Evolutionary conservation across 1,284 basidiomycete genomes (phyloP), one percentile per base, ranked within the genome.

Genomic region (Papiliotrema nemorosa): DNA sequence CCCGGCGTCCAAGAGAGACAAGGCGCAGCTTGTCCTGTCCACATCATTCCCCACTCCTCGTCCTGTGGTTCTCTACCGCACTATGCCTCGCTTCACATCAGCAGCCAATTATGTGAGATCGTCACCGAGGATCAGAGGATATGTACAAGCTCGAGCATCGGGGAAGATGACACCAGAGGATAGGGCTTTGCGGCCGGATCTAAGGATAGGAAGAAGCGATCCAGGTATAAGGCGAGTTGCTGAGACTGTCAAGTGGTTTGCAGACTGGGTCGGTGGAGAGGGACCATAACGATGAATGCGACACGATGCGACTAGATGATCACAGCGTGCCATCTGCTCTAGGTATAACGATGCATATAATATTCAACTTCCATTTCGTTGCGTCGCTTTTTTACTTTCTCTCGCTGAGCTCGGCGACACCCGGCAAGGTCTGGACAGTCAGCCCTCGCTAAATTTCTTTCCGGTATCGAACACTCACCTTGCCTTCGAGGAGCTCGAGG

Each of bases 401-500:
- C 75, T 82, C 82, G 59, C 85, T 88, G 61, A 92, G 78, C 64
- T 85, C 88, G 18, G 85, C 85, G 58, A 92, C 88, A 74, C 89
- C 89, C 53, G 89, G 89, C 33, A 92, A 81, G 33, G 78, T 82
- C 88, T 89, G 57, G 52, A n/a, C n/a, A 52, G 53, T 39, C 31
- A 50, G 47, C 37, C 38, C 16, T 34, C n/a, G n/a, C n/a, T n/a
- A n/a, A n/a, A 36, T 21, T 22, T 26, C 31, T 16, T 3, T 33
- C 49, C 6, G 43, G 22, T 33, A 37, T 21, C 16, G 21, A 35
- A 41, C 14, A 63, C 79, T 66, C 61, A 88, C 88, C 84, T 97
- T 97, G 77, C 94, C 94, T 79, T 97, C 93, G 58, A 97, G 82
- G 45, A 97, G 82, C 76, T 97, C 93, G 57, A 98, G 82, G 70